Base-by-base conservation (phyloP, 1,284 basidiomycete genomes). In the Schizophyllum amplum region DNA sequence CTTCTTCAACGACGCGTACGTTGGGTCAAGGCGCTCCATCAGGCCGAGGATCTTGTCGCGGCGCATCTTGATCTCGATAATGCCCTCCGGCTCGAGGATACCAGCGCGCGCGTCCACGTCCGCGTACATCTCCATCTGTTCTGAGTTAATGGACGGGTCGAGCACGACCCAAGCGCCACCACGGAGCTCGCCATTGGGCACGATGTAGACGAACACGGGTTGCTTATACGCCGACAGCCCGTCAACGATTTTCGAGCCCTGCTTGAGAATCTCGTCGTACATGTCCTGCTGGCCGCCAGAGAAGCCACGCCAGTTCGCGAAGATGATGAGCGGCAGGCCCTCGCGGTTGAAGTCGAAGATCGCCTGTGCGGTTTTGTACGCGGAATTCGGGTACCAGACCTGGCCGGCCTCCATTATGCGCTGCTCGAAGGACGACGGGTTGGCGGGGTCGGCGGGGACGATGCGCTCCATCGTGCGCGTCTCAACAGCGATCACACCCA, bases 291-390 rank as follows among this genome's bases (percentile, higher is more conserved):
- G 95, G 67, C 97, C 97, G 63, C 97, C 97, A 23, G 97, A 99
- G 86, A 99, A 99, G 46, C 97, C 97, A 79, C 97, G 93, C 95
- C 97, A 99, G 80, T 99, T 99, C 61, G 97, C 97, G 67, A 99
- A 98, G 72, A 99, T 96, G 72, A 99, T 93, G 61, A 99, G 81
- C 4, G 97, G 97, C 22, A 99, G 80, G 47, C 92, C 94, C 74
- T 99, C 97, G 54, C 94, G 88, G 76, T 96, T 91, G 77, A 99
- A 94, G 77, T 99, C 97, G 72, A 95, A 93, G 76, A 99, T 99
- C 17, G 97, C 95, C 68, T 98, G 97, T 7, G 96, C 97, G 23
- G 97, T 99, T 83, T 99, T 99, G 80, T 98, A 96, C n/a, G 97
- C 95, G 24, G 92, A 96, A 75, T 99, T 99, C 53, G 97, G 97